Percentiles rank a stretch among this genome's conserved stretches.
phyloP scores from a whole-genome alignment of 768 basidiomycete genomes.

The Chiua virens region DNA sequence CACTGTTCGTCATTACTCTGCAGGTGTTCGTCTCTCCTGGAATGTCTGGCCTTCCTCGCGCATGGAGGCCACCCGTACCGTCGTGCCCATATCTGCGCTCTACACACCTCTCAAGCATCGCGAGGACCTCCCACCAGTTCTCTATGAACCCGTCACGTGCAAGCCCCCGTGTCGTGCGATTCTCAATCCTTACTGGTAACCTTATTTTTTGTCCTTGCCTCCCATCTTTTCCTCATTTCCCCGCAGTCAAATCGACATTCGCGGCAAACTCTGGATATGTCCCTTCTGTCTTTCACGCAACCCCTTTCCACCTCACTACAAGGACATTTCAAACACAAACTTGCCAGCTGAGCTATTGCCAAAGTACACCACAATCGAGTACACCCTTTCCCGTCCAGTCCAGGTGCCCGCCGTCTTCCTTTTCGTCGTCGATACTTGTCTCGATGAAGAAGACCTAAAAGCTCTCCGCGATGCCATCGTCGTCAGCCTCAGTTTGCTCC shows the following conservation, averaged over 20 bases:
- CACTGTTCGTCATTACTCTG: neutral
- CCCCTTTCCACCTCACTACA: constrained; percentile 97
- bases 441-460: constrained; percentile 94
- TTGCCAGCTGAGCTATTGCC: constrained; percentile 94
- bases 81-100: constrained; percentile 96
- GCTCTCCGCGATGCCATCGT: constrained; percentile 94
- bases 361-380: constrained; percentile 99
- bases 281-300: constrained; percentile 98
- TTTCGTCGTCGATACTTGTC: constrained; percentile 95
- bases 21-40: constrained; percentile 95
- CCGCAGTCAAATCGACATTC: constrained; percentile 93
- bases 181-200: constrained; percentile 93
- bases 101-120: constrained; percentile 94
- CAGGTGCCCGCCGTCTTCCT: constrained; percentile 96
- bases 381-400: constrained; percentile 90
- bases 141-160: constrained; percentile 98
- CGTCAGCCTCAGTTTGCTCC: constrained; percentile 88
- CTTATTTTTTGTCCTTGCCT: constrained; percentile 19
- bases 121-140: constrained; percentile 91
- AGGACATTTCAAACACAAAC: constrained; percentile 96
- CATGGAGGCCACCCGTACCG: constrained; percentile 96
- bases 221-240: neutral
- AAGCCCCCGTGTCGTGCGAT: constrained; percentile 97
- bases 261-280: constrained; percentile 99
- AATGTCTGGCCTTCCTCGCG: constrained; percentile 98